Evolutionary conservation across 1,139 yeast species (phyloP).

Genomic region (Candida labiduridarum): DNA sequence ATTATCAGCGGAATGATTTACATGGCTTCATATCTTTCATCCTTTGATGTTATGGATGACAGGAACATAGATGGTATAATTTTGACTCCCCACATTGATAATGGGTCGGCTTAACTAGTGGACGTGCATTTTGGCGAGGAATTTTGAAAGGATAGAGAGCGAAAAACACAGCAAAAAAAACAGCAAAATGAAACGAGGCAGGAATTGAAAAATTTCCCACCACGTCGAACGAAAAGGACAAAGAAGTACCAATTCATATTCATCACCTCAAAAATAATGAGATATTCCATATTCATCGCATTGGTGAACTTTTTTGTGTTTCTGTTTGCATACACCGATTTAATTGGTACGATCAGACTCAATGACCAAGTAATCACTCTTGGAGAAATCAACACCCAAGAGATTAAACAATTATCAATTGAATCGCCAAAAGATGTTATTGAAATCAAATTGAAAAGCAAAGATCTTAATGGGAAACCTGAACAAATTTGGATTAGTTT

Average conservation of each 20-base stretch:
- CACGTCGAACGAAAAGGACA: slow-evolving; percentile 14
- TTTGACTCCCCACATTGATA: neutral
- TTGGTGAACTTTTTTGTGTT: slow-evolving; percentile 14
- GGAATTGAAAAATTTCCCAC: slow-evolving; percentile 7
- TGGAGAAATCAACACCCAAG: slow-evolving; percentile 42
- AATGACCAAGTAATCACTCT: slow-evolving; percentile 27
- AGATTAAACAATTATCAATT: slow-evolving; percentile 33
- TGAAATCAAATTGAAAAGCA: slow-evolving; percentile 26
- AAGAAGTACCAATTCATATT: neutral
- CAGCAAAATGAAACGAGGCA: neutral
- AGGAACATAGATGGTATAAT: slow-evolving; percentile 13
- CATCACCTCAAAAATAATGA: slow-evolving; percentile 14
- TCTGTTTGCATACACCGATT: slow-evolving; percentile 27
- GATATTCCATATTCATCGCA: slow-evolving; percentile 12
- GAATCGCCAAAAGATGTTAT: slow-evolving; percentile 37
- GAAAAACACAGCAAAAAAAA: neutral
- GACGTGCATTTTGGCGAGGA: neutral
- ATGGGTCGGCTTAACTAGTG: neutral
- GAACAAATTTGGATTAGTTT: slow-evolving; percentile 29
- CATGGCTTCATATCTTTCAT: slow-evolving; percentile 11
- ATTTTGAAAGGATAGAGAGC: neutral
- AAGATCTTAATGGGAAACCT: slow-evolving; percentile 22
- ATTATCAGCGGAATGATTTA: slow-evolving; percentile 13
- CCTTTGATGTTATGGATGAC: slow-evolving; percentile 9
- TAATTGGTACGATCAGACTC: slow-evolving; percentile 32